A percentile compares a stretch with the other conserved stretches of the same genome.
These are phyloP conservation scores for Yarrowia yakushimensis DNA, from an alignment of 805 yeast genomes.

Conservation along the genomic window DNA sequence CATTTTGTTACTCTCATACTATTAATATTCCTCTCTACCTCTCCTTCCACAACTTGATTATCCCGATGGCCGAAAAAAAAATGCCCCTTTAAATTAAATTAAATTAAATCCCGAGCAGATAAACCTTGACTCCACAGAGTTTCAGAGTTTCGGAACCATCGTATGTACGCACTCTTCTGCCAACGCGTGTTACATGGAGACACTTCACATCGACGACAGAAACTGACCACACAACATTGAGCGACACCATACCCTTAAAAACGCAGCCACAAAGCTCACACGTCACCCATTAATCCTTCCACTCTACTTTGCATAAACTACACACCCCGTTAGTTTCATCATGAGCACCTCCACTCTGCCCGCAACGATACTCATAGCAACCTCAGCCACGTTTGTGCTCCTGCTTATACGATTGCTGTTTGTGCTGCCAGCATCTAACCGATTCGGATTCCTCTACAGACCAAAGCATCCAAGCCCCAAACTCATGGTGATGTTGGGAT, in stretches of 20 bases:
- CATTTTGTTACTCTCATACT: no score
- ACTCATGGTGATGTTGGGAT: constrained; percentile 71
- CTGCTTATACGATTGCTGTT: constrained; percentile 4
- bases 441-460: not conserved
- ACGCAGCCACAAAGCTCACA: not conserved
- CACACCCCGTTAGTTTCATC: not conserved
- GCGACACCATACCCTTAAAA: not conserved
- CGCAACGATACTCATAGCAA: not conserved
- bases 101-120: not conserved
- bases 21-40: no score
- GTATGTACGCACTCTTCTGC: not conserved
- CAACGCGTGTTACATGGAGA: not conserved
- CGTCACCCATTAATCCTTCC: not conserved
- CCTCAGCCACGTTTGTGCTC: not conserved
- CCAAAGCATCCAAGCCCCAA: constrained; percentile 1
- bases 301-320: not conserved
- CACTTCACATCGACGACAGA: not conserved
- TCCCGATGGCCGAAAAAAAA: no score
- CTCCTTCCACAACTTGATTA: no score
- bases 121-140: not conserved
- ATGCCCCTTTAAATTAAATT: not conserved
- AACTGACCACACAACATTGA: not conserved
- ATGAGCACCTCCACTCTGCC: not conserved
- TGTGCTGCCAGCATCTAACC: constrained; percentile 3
- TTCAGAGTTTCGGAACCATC: not conserved